A percentile compares a stretch with the other conserved stretches of the same genome.
Evolutionary conservation across 257 asterid species (phyloP).

Genomic region (Fraxinus pennsylvanica): DNA sequence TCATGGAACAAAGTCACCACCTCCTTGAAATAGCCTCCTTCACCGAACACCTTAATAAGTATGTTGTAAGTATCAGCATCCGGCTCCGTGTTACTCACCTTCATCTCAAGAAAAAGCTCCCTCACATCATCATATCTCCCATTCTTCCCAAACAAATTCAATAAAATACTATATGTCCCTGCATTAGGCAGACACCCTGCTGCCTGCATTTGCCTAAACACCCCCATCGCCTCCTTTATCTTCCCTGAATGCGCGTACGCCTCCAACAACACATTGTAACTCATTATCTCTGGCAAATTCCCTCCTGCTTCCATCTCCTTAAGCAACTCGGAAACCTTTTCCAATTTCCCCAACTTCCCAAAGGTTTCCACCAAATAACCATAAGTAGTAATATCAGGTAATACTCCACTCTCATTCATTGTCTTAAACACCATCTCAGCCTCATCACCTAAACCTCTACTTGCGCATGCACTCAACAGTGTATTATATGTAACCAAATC

Average conservation of each 20-base stretch:
- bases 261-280: conserved; percentile 87
- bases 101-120: conserved; percentile 93
- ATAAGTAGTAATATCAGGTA: conserved; percentile 78
- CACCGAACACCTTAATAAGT: conserved; percentile 87
- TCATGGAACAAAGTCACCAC: conserved; percentile 95
- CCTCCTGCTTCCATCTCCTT: conserved; percentile 84
- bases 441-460: conserved; percentile 79
- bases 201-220: conserved; percentile 86
- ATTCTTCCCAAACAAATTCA: conserved; percentile 76
- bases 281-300: conserved; percentile 75
- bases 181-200: conserved; percentile 94
- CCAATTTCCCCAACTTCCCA: conserved; percentile 70
- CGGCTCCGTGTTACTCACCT: conserved; percentile 83
- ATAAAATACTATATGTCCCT: conserved; percentile 74
- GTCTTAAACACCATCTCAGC: conserved; percentile 96
- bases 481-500: conserved; percentile 91
- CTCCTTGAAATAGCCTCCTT: conserved; percentile 99
- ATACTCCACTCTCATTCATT: conserved; percentile 90
- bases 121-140: conserved; percentile 91
- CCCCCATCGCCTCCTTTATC: conserved; percentile 80
- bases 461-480: conserved; percentile 78
- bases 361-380: conserved; percentile 83
- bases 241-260: conserved; percentile 71
- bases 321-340: conserved; percentile 72
- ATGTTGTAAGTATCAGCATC: conserved; percentile 87